phyloP scores from a whole-genome alignment of 768 basidiomycete genomes.

The Phaeotremella skinneri region DNA sequence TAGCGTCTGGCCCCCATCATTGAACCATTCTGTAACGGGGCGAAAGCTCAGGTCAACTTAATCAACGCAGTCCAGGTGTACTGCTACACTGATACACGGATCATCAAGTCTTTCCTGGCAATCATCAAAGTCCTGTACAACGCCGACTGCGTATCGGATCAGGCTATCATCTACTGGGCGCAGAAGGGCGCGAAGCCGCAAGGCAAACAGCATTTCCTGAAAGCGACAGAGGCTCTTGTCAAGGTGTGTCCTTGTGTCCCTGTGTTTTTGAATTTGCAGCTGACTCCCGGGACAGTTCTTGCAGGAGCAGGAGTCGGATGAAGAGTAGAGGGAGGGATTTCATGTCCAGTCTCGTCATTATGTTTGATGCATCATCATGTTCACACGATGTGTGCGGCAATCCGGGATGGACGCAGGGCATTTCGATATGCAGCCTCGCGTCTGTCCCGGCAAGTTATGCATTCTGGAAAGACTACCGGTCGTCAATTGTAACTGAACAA shows the following conservation, averaged over 20 bases:
- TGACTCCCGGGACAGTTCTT: constrained; percentile 62
- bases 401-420: no score
- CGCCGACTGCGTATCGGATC: constrained; percentile 89
- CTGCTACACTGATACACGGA: constrained; percentile 92
- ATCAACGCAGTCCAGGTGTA: constrained; percentile 94
- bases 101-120: constrained; percentile 92
- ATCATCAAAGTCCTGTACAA: constrained; percentile 96
- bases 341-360: neutral
- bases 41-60: constrained; percentile 87
- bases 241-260: constrained; percentile 58
- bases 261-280: constrained; percentile 7
- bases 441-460: no score
- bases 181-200: constrained; percentile 95
- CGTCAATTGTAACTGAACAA: no score
- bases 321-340: constrained; percentile 58
- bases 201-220: constrained; percentile 92
- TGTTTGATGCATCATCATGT: no score
- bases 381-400: no score
- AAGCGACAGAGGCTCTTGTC: constrained; percentile 79
- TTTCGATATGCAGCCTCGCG: no score
- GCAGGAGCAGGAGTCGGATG: constrained; percentile 72
- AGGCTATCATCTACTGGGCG: constrained; percentile 97
- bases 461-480: no score
- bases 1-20: constrained; percentile 62
- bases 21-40: constrained; percentile 81